Evolutionary conservation across 2,329 filamentous ascomycete genomes (phyloP).

Genomic region (Cladosporium sp.): DNA sequence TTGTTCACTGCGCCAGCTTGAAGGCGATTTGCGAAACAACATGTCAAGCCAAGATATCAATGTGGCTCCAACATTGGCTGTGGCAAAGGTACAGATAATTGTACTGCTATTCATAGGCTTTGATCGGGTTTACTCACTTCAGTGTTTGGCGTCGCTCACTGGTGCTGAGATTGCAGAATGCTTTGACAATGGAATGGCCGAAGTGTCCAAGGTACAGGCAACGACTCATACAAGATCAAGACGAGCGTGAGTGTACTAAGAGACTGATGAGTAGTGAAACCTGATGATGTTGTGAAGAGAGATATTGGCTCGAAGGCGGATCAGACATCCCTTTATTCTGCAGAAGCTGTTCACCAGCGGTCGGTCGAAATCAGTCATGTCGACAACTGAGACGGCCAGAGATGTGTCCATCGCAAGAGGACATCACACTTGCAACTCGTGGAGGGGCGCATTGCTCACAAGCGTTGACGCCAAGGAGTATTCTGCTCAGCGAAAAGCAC

Average conservation of each 20-base stretch:
- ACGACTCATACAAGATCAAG: conserved; percentile 21
- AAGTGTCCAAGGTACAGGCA: conserved; percentile 25
- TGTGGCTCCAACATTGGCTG: too few species aligned
- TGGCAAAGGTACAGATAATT: too few species aligned
- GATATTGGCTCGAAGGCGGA: neutral
- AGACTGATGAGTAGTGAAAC: neutral
- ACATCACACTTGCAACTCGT: neutral
- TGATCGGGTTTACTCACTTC: neutral
- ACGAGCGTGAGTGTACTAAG: too few species aligned
- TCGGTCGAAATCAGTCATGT: neutral
- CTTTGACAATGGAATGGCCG: conserved; percentile 22
- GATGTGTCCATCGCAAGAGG: neutral
- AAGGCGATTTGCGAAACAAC: too few species aligned
- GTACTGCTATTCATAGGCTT: neutral
- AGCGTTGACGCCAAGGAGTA: neutral
- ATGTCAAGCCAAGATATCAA: too few species aligned
- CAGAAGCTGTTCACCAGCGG: neutral
- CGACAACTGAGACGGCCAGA: neutral
- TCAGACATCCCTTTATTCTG: neutral
- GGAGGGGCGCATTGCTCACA: neutral
- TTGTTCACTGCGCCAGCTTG: too few species aligned
- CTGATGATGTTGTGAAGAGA: neutral
- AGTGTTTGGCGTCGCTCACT: conserved; percentile 9
- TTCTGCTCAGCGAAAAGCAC: neutral
- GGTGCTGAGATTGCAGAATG: conserved; percentile 20